Percentiles rank a stretch among this genome's conserved stretches.
These are phyloP conservation scores for Rhizomucor miehei DNA, from an alignment of 371 early-diverging fungal genomes.

Conservation along the genomic window DNA sequence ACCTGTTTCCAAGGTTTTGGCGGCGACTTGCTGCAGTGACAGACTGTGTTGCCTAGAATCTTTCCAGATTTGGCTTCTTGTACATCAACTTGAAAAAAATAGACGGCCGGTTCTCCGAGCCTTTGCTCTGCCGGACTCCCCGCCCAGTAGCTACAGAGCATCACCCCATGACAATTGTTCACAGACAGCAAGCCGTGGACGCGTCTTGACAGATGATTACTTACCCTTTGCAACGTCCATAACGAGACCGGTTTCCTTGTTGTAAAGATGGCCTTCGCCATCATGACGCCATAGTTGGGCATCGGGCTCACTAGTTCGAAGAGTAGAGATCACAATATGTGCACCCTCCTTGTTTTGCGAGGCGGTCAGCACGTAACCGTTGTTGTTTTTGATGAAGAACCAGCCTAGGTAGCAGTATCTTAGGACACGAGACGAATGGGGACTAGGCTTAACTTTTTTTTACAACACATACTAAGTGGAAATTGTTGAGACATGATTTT, in stretches of 20 bases:
- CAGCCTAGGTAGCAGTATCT: slow-evolving; percentile 27
- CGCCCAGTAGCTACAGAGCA: too few species aligned
- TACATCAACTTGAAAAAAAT: too few species aligned
- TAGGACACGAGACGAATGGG: background rate
- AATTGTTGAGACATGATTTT: slow-evolving; percentile 12
- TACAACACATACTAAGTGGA: slow-evolving; percentile 8
- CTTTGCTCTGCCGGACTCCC: too few species aligned
- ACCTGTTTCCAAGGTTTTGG: too few species aligned
- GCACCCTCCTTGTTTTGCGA: slow-evolving; percentile 33
- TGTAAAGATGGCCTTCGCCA: slow-evolving; percentile 48
- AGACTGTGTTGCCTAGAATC: too few species aligned
- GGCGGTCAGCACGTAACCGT: slow-evolving; percentile 49
- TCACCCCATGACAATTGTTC: too few species aligned
- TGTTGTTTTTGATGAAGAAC: slow-evolving; percentile 62
- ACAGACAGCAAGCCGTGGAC: too few species aligned
- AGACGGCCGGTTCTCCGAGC: too few species aligned
- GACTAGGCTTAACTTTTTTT: background rate
- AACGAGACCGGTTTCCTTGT: slow-evolving; percentile 55
- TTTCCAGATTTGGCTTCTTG: too few species aligned
- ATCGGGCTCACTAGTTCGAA: slow-evolving; percentile 34
- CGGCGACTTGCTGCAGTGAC: too few species aligned
- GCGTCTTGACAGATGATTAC: background rate
- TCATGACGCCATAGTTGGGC: slow-evolving; percentile 59
- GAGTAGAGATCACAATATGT: slow-evolving; percentile 33
- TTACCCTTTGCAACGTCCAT: slow-evolving; percentile 59